These are phyloP conservation scores for Crassisporium funariophilum DNA, from an alignment of 768 basidiomycete genomes.

Conservation along the genomic window DNA sequence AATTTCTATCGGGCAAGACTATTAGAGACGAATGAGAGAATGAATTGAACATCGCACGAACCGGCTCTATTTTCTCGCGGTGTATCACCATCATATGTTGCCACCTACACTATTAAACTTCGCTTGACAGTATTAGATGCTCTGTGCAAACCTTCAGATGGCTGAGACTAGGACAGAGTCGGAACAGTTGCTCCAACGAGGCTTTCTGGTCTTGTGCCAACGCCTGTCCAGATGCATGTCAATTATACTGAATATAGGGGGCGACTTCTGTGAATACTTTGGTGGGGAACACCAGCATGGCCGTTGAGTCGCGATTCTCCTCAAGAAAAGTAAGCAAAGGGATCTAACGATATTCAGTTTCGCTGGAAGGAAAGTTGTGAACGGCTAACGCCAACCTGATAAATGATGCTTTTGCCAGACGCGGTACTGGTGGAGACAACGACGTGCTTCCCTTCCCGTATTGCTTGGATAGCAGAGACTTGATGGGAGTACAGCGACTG, in stretches of 20 bases:
- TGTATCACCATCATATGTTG: constrained; percentile 90
- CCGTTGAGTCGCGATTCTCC: constrained; percentile 59
- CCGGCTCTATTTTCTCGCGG: constrained; percentile 66
- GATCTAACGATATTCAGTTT: constrained; percentile 43
- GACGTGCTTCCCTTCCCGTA: constrained; percentile 63
- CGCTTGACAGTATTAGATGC: not conserved
- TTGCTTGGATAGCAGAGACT: constrained; percentile 66
- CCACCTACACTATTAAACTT: constrained; percentile 44
- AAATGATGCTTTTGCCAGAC: constrained; percentile 87
- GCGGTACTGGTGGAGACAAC: constrained; percentile 91
- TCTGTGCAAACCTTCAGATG: constrained; percentile 47
- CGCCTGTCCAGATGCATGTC: constrained; percentile 48
- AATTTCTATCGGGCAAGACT: constrained; percentile 48
- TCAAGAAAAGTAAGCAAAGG: constrained; percentile 71
- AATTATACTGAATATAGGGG: not conserved
- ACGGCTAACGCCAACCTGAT: constrained; percentile 55
- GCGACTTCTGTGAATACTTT: no score
- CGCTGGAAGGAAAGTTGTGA: not conserved
- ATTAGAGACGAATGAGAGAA: not conserved
- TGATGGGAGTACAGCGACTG: constrained; percentile 69
- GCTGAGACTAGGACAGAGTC: constrained; percentile 60
- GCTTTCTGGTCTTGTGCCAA: constrained; percentile 85
- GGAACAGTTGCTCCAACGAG: constrained; percentile 69
- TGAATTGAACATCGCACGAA: not conserved
- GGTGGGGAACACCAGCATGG: constrained; percentile 87